phyloP scores from a whole-genome alignment of 345 rosid species.

The Geranium rotundifolium region DNA sequence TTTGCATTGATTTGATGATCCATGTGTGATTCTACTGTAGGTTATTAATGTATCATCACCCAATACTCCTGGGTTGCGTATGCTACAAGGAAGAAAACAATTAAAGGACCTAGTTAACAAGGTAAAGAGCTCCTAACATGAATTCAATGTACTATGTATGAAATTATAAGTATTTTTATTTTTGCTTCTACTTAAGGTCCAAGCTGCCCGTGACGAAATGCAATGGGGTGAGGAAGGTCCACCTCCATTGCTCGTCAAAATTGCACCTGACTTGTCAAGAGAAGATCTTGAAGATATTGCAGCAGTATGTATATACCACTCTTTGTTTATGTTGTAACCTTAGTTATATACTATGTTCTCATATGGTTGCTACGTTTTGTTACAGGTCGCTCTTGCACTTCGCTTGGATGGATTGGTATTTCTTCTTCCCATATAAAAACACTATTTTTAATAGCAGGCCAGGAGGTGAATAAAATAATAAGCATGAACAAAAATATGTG shows the following conservation, averaged over 20 bases:
- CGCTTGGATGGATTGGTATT: slow-evolving; percentile 95
- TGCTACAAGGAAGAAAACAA: slow-evolving; percentile 94
- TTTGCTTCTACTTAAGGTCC: slow-evolving; percentile 39
- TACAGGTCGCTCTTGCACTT: slow-evolving; percentile 91
- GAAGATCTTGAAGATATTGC: slow-evolving; percentile 99
- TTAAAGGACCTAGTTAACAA: slow-evolving; percentile 89
- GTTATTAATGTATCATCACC: slow-evolving; percentile 98
- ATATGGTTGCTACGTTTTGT: slow-evolving; percentile 9
- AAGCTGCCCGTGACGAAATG: slow-evolving; percentile 99
- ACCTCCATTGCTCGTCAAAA: slow-evolving; percentile 92
- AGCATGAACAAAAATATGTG: neutral
- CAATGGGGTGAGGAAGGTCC: slow-evolving; percentile 99
- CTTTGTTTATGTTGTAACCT: neutral
- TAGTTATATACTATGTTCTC: neutral
- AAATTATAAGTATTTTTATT: slow-evolving; percentile 1
- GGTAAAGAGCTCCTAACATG: slow-evolving; percentile 22
- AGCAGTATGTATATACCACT: slow-evolving; percentile 38
- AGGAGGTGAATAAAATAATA: neutral
- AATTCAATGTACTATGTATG: neutral
- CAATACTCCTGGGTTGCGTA: slow-evolving; percentile 87
- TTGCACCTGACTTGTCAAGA: slow-evolving; percentile 88
- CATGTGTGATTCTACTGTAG: slow-evolving; percentile 21
- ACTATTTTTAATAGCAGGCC: neutral
- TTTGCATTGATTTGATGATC: neutral
- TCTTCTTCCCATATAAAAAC: slow-evolving; percentile 6